These are phyloP conservation scores for Hymenotorrendiella dingleyae DNA, from an alignment of 2,329 filamentous ascomycete species.

Conservation along the genomic window DNA sequence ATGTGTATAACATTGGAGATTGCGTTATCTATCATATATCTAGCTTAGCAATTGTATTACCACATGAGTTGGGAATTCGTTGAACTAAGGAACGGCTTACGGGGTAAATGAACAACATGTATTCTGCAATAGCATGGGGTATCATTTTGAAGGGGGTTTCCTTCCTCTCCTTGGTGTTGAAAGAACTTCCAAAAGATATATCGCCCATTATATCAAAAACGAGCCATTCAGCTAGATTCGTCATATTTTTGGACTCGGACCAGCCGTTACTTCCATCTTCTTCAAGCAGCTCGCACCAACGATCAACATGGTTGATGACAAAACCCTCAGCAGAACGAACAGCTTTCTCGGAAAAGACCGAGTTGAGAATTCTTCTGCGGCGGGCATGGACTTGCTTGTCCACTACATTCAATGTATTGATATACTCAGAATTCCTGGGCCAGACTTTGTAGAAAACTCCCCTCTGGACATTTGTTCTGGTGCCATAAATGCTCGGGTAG, in stretches of 20 bases:
- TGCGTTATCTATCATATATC: slow-evolving; percentile 1
- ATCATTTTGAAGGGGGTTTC: not conserved
- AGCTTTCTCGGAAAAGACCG: slow-evolving; percentile 4
- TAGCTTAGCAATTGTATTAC: no score
- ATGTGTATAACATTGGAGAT: not conserved
- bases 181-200: slow-evolving; percentile 4
- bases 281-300: slow-evolving; percentile 4
- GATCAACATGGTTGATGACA: slow-evolving; percentile 6
- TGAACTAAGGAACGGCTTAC: no score
- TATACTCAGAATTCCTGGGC: not conserved
- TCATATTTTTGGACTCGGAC: slow-evolving; percentile 3
- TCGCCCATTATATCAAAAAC: slow-evolving; percentile 6
- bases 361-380: not conserved
- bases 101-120: slow-evolving; percentile 2
- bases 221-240: not conserved
- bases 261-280: not conserved
- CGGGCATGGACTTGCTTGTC: slow-evolving; percentile 4
- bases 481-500: slow-evolving; percentile 1
- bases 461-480: slow-evolving; percentile 8
- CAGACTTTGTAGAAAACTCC: slow-evolving; percentile 1
- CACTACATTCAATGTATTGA: slow-evolving; percentile 1
- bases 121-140: slow-evolving; percentile 4
- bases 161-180: not conserved
- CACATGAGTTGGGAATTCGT: no score
- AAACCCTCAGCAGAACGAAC: slow-evolving; percentile 1